Percentiles rank a stretch among this genome's conserved stretches.
Evolutionary conservation across 768 basidiomycete species (phyloP).

Genomic region (Russula sp.): DNA sequence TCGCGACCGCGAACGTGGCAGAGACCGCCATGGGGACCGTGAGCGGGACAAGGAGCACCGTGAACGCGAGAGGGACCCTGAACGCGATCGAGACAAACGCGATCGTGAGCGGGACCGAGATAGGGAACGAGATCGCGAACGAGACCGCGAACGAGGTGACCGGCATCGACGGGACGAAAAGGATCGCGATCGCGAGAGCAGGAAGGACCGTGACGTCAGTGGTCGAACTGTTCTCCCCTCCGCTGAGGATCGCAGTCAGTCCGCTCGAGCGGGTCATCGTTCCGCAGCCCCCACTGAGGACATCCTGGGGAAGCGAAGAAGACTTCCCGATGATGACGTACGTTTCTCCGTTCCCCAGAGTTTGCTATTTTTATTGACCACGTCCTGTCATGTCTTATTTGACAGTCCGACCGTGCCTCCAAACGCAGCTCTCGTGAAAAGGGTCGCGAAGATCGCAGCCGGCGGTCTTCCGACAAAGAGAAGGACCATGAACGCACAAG

Average conservation of each 20-base stretch:
- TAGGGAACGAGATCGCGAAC: conserved; percentile 34
- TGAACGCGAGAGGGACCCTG: conserved; percentile 35
- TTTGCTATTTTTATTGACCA: not conserved
- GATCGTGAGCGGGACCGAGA: conserved; percentile 35
- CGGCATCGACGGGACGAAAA: conserved; percentile 41
- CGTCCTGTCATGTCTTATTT: conserved; percentile 8
- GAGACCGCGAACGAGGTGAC: conserved; percentile 29
- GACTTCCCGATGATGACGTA: conserved; percentile 72
- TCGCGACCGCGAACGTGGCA: conserved; percentile 34
- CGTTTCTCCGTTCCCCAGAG: conserved; percentile 33
- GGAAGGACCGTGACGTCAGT: conserved; percentile 57
- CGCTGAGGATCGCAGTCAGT: conserved; percentile 55
- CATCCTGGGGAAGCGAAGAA: conserved; percentile 66
- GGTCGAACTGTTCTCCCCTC: conserved; percentile 39
- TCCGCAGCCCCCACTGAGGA: conserved; percentile 53
- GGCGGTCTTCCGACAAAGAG: conserved; percentile 67
- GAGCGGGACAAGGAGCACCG: conserved; percentile 34
- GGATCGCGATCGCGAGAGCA: conserved; percentile 59
- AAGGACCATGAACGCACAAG: conserved; percentile 56
- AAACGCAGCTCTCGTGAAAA: conserved; percentile 83
- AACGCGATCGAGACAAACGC: conserved; percentile 33
- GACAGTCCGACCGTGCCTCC: conserved; percentile 66
- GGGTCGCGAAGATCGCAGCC: conserved; percentile 65
- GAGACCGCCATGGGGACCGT: conserved; percentile 34
- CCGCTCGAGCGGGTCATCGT: conserved; percentile 60